A percentile compares a stretch with the other conserved stretches of the same genome.
Conservation (phyloP, 495 filamentous ascomycete species). For the Cercophora sp. region DNA sequence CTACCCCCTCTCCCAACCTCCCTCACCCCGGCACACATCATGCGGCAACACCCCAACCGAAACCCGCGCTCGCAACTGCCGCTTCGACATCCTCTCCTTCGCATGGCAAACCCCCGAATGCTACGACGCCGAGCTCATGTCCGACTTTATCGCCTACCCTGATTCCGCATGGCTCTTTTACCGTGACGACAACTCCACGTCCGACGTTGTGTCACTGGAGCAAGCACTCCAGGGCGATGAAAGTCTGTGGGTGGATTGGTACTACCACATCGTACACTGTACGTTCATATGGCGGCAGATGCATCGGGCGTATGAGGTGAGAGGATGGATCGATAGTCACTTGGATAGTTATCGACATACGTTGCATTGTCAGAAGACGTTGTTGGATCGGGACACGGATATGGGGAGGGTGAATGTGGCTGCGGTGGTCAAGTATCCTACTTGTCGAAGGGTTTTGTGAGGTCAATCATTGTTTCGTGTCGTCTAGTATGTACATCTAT, state of each 20-base stretch:
- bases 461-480: no score
- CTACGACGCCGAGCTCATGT: conserved; percentile 20
- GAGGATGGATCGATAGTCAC: conserved; percentile 11
- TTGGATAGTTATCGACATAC: conserved; percentile 13
- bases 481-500: no score
- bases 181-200: no score
- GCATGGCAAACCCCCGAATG: conserved; percentile 28
- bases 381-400: not conserved
- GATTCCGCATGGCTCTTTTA: no score
- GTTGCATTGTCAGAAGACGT: conserved; percentile 11
- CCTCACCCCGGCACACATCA: not conserved
- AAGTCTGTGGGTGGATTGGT: conserved; percentile 29
- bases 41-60: conserved; percentile 21
- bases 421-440: conserved; percentile 9
- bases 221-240: not conserved
- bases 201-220: no score
- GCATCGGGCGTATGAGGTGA: conserved; percentile 21
- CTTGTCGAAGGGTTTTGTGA: conserved; percentile 7
- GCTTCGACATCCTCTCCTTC: conserved; percentile 30
- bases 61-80: conserved; percentile 22
- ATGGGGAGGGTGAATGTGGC: conserved; percentile 7
- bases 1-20: not conserved
- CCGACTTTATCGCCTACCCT: conserved; percentile 7
- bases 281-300: conserved; percentile 34
- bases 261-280: conserved; percentile 34